Conservation (phyloP, 352 stramenopile genomes). For the Lagenidium sp. region DNA sequence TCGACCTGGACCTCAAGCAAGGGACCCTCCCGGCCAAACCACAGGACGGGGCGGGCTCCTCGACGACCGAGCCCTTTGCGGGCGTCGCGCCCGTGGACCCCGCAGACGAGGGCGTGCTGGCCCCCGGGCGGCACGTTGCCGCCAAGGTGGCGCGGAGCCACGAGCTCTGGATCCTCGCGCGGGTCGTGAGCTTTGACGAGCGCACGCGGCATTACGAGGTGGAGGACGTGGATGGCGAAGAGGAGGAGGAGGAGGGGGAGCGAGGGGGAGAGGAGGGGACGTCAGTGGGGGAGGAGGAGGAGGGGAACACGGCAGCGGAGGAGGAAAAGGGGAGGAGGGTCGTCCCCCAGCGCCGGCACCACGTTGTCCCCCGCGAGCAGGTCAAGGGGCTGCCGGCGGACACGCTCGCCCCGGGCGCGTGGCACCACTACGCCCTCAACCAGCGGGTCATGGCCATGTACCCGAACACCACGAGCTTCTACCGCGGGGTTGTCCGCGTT, state of each 20-base stretch:
- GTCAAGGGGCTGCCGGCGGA: constrained; percentile 88
- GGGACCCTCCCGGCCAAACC: constrained; percentile 20
- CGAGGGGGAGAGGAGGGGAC: neutral
- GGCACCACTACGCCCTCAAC: constrained; percentile 84
- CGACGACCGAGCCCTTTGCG: constrained; percentile 9
- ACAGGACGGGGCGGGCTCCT: constrained; percentile 12
- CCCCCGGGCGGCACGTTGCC: constrained; percentile 44
- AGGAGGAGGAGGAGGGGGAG: constrained; percentile 60
- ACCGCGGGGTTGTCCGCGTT: constrained; percentile 87
- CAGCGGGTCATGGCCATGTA: constrained; percentile 96
- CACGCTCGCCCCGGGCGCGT: constrained; percentile 34
- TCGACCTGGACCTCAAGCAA: constrained; percentile 42
- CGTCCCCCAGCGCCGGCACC: constrained; percentile 27
- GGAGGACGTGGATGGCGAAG: constrained; percentile 88
- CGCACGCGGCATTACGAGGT: constrained; percentile 93
- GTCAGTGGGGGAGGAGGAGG: neutral
- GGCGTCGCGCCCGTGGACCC: constrained; percentile 10
- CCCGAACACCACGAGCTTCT: constrained; percentile 97
- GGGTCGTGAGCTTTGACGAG: constrained; percentile 83
- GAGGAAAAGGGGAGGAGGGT: neutral
- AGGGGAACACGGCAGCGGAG: neutral
- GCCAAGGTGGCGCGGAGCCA: constrained; percentile 71
- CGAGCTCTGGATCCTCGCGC: constrained; percentile 90
- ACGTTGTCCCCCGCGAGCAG: constrained; percentile 65
- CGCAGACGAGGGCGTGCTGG: constrained; percentile 29